Conservation (phyloP, 257 asterid species). For the Solanum gandarillasii region DNA sequence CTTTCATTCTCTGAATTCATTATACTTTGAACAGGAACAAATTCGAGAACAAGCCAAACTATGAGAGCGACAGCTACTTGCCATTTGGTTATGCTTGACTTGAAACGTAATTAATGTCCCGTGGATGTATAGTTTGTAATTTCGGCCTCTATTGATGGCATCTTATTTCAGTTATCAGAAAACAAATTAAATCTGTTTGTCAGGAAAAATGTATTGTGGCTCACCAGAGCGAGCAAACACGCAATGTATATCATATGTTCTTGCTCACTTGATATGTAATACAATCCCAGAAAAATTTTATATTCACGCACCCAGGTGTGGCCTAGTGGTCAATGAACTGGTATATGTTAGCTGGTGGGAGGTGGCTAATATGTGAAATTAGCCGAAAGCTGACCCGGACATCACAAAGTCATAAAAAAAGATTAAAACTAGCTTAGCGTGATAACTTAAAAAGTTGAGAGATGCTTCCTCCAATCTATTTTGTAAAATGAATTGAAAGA, state of each 20-base stretch:
- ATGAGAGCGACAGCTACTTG: slow-evolving; percentile 13
- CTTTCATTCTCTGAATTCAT: slow-evolving; percentile 3
- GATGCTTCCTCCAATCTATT: background rate
- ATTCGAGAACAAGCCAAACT: slow-evolving; percentile 64
- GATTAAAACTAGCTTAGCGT: background rate
- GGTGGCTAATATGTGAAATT: too few relatives aligned
- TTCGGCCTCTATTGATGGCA: background rate
- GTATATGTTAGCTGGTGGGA: too few relatives aligned
- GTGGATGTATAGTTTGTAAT: background rate
- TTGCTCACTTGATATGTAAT: background rate
- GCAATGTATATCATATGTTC: background rate
- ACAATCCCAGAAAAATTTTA: background rate
- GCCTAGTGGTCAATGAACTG: too few relatives aligned
- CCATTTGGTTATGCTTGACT: background rate
- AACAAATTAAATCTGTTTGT: background rate
- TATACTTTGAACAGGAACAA: slow-evolving; percentile 65
- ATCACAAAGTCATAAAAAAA: too few relatives aligned
- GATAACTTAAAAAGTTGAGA: background rate
- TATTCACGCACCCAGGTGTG: background rate
- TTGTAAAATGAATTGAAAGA: background rate
- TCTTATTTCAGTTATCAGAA: background rate
- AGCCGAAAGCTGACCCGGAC: too few relatives aligned
- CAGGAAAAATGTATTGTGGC: background rate
- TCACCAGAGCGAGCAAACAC: background rate
- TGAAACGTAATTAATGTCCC: background rate